phyloP scores from a whole-genome alignment of 306 rosid genomes.

The Cercis canadensis region DNA sequence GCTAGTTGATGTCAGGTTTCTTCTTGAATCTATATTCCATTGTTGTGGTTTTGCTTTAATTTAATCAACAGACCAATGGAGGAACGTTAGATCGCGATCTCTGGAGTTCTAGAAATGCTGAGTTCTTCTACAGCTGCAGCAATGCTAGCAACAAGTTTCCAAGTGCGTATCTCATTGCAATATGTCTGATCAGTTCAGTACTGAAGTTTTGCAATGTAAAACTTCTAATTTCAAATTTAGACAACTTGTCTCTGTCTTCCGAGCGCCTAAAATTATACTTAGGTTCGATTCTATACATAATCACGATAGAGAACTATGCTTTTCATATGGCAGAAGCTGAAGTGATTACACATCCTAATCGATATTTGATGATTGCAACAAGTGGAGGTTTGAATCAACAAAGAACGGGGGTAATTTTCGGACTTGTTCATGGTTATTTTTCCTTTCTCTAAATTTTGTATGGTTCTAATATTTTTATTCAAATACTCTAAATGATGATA shows the following conservation, averaged over 20 bases:
- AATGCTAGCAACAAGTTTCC: conserved; percentile 77
- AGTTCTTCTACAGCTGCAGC: conserved; percentile 78
- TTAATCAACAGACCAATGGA: conserved; percentile 53
- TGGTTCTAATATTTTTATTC: neutral
- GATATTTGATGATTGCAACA: conserved; percentile 87
- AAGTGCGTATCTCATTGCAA: conserved; percentile 58
- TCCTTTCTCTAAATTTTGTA: neutral
- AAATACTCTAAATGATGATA: neutral
- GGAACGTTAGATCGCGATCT: conserved; percentile 66
- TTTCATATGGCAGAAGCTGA: conserved; percentile 63
- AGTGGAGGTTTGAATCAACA: conserved; percentile 99
- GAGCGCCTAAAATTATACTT: neutral
- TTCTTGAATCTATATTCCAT: conserved; percentile 42
- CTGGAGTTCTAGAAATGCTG: conserved; percentile 79
- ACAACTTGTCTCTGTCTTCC: neutral
- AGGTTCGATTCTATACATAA: conserved; percentile 8
- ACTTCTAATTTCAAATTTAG: conserved; percentile 37
- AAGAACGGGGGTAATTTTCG: conserved; percentile 86
- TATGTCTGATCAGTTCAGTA: conserved; percentile 34
- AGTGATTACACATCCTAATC: conserved; percentile 56
- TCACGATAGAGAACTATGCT: conserved; percentile 17
- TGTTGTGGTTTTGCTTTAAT: conserved; percentile 31
- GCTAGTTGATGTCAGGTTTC: conserved; percentile 12
- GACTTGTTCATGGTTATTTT: conserved; percentile 27
- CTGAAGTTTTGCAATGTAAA: conserved; percentile 34